Percentiles rank a stretch among this genome's conserved stretches.
phyloP scores from a whole-genome alignment of 73 alveolate genomes.

The Tetrahymena malaccensis region DNA sequence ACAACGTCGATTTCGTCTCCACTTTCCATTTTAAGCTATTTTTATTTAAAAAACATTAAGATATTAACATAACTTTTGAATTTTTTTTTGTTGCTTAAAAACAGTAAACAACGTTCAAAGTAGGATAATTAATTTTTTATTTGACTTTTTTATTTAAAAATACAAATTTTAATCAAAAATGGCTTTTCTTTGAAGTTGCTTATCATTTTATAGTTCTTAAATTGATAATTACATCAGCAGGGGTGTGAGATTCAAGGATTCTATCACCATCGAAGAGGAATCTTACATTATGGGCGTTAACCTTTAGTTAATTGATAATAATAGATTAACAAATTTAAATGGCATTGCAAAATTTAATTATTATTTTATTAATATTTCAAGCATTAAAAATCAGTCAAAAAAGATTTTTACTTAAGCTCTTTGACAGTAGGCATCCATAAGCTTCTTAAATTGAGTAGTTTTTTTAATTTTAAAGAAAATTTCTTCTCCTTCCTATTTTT shows the following conservation, averaged over 20 bases:
- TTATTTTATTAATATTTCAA: not conserved
- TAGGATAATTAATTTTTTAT: not conserved
- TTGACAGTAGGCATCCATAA: constrained; percentile 40
- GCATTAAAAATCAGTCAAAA: not conserved
- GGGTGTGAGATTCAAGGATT: constrained; percentile 16
- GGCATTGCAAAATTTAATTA: not conserved
- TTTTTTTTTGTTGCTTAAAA: too few species aligned
- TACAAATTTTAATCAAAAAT: too few species aligned
- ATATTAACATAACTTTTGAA: too few species aligned
- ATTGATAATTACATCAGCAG: not conserved
- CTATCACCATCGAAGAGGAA: constrained; percentile 27
- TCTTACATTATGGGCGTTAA: constrained; percentile 19
- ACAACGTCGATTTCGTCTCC: constrained; percentile 43
- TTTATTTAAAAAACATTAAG: not conserved
- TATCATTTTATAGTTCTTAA: not conserved
- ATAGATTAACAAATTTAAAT: not conserved
- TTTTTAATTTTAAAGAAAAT: constrained; percentile 33
- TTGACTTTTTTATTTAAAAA: too few species aligned
- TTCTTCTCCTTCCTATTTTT: constrained; percentile 24
- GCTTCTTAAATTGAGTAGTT: constrained; percentile 19
- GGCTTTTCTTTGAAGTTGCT: not conserved
- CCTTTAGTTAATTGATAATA: not conserved
- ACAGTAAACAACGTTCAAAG: not conserved
- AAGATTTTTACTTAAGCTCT: not conserved
- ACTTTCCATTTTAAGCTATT: constrained; percentile 10